These are phyloP conservation scores for barrel medic (Medicago truncatula) DNA, from an alignment of 306 rosid genomes.

Conservation along the genomic window MtrunA17r5.0-ANR NC_053045.1:48868501-48869000, in stretches of 20 bases:
- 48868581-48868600: neutral
- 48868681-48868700: neutral
- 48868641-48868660: neutral
- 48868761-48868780: neutral
- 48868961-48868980: conserved; percentile 94
- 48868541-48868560: neutral
- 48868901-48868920: neutral
- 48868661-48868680: neutral
- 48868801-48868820: neutral
- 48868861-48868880: neutral
- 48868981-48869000: conserved; percentile 98
- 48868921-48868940: conserved; percentile 66
- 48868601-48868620: neutral
- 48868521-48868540: neutral
- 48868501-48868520: neutral
- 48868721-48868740: neutral
- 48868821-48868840: neutral
- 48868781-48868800: conserved; percentile 1
- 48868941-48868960: conserved; percentile 97
- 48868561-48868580: too few species aligned
- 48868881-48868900: neutral
- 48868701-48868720: neutral
- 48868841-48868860: neutral
- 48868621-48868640: neutral
- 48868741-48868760: neutral